These are phyloP conservation scores for Otatea glauca DNA, from an alignment of 176 grass and related monocot species.

Conservation along the genomic window DNA sequence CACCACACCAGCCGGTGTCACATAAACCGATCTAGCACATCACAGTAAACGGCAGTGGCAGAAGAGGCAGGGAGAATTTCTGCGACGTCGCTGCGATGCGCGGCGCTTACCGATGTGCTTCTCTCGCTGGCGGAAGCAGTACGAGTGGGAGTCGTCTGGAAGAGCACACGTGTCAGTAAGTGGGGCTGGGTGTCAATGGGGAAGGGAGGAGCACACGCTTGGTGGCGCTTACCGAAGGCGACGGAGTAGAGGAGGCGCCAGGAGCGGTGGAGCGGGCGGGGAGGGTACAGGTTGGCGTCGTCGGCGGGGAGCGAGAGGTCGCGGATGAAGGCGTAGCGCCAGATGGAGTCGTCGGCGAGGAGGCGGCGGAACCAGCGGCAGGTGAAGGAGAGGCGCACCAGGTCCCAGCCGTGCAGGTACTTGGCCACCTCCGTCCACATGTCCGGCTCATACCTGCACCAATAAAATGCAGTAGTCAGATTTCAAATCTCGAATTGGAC, in stretches of 20 bases:
- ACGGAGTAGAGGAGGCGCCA: constrained; percentile 75
- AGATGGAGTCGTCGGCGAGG: constrained; percentile 73
- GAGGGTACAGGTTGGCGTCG: background rate
- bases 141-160: constrained; percentile 78
- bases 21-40: background rate
- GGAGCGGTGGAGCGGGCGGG: constrained; percentile 52
- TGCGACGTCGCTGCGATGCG: background rate
- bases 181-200: constrained; percentile 19
- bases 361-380: constrained; percentile 75
- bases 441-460: constrained; percentile 74
- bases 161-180: constrained; percentile 43
- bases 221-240: constrained; percentile 74
- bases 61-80: background rate
- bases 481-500: constrained; percentile 13
- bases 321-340: constrained; percentile 79
- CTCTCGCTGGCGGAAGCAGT: constrained; percentile 53
- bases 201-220: too few species aligned
- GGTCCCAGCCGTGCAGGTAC: constrained; percentile 71
- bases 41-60: background rate
- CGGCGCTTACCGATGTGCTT: constrained; percentile 75
- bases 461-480: constrained; percentile 1
- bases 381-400: constrained; percentile 58
- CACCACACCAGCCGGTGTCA: background rate
- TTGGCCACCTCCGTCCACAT: constrained; percentile 94
- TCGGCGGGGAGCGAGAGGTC: constrained; percentile 57